Percentiles rank a stretch among this genome's conserved stretches.
phyloP scores from a whole-genome alignment of 2,329 filamentous ascomycete species.

The Penicillium glabrum region DNA sequence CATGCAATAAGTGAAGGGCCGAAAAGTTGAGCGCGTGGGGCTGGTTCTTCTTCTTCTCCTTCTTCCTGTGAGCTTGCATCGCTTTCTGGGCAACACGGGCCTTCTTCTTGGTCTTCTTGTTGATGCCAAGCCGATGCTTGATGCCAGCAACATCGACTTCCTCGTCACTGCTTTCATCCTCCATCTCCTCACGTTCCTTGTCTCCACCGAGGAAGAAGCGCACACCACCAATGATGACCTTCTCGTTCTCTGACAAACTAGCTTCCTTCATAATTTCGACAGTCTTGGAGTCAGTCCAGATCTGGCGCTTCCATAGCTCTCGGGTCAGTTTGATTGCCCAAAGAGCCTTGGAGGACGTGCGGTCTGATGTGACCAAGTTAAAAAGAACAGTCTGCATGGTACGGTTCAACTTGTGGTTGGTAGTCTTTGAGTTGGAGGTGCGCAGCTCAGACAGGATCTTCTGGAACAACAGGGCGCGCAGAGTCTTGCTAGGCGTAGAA shows the following conservation, averaged over 20 bases:
- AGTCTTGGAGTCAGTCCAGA: conserved; percentile 91
- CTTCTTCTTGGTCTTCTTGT: conserved; percentile 94
- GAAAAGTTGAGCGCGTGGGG: conserved; percentile 94
- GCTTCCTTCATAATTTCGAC: conserved; percentile 99
- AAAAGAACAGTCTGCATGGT: conserved; percentile 91
- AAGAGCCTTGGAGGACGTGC: conserved; percentile 78
- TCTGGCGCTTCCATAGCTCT: conserved; percentile 93
- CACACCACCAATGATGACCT: conserved; percentile 83
- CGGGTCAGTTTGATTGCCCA: conserved; percentile 96
- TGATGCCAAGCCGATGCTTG: conserved; percentile 83
- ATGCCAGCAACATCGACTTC: conserved; percentile 76
- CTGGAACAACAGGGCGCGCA: conserved; percentile 78
- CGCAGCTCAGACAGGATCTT: conserved; percentile 92
- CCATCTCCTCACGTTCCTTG: conserved; percentile 88
- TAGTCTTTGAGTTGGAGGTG: conserved; percentile 80
- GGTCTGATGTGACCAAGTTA: conserved; percentile 85
- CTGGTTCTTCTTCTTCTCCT: conserved; percentile 83
- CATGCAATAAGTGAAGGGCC: conserved; percentile 87
- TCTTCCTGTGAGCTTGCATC: conserved; percentile 74
- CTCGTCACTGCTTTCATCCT: conserved; percentile 85
- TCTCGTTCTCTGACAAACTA: conserved; percentile 83
- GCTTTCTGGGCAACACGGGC: conserved; percentile 77
- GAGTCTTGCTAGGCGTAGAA: conserved; percentile 84
- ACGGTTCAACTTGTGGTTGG: conserved; percentile 89
- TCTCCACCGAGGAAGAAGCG: conserved; percentile 96